Conservation (phyloP, 164 flowering plant genomes). For the Cinnamomum micranthum region DNA sequence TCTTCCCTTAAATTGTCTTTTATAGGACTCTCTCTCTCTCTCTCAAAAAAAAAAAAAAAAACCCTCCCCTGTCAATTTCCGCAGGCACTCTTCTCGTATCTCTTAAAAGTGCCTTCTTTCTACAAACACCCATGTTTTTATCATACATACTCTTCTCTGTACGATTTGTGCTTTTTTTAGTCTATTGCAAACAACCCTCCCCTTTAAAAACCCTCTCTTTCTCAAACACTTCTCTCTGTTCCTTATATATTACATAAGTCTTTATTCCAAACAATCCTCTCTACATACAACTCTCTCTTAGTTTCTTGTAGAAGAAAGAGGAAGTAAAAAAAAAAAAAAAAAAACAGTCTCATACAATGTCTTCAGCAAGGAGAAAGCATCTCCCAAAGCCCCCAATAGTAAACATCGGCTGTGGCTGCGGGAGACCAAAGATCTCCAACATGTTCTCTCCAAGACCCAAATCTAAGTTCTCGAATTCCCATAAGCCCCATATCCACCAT, state of each 20-base stretch:
- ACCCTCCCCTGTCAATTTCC: background rate
- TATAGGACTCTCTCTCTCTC: too few species aligned
- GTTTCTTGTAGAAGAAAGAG: too few species aligned
- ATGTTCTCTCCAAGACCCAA: conserved; percentile 39
- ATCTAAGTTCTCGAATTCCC: background rate
- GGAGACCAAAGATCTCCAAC: conserved; percentile 42
- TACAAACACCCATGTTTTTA: background rate
- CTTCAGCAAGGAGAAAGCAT: conserved; percentile 32
- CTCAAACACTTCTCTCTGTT: background rate
- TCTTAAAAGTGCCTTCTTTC: too few species aligned
- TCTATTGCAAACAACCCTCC: too few species aligned
- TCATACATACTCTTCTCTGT: background rate
- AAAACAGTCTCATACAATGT: background rate
- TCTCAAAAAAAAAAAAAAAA: background rate
- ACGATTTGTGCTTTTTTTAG: too few species aligned
- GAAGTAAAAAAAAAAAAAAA: too few species aligned
- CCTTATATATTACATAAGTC: background rate
- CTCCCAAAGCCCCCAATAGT: conserved; percentile 35
- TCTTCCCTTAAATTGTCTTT: background rate
- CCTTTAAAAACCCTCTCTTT: background rate
- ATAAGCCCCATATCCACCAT: conserved; percentile 1
- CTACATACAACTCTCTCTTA: too few species aligned
- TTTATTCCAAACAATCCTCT: too few species aligned
- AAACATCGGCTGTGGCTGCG: conserved; percentile 55
- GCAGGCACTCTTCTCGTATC: background rate